Percentiles rank a stretch among this genome's conserved stretches.
Evolutionary conservation across 2,329 filamentous ascomycete genomes (phyloP).

Genomic region (Apiospora koreana): DNA sequence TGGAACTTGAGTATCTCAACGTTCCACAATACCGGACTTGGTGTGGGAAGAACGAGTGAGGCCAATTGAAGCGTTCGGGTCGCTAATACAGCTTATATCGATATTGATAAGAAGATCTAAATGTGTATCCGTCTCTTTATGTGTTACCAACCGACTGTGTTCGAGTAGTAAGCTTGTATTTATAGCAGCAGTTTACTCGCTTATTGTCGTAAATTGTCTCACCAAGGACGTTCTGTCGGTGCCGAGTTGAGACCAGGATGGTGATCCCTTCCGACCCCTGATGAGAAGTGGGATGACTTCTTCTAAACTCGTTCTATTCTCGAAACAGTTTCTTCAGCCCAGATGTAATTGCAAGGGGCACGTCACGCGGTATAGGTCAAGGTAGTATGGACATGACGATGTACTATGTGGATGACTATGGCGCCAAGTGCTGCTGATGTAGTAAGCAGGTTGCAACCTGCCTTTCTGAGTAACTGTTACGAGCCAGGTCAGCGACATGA

Average conservation of each 20-base stretch:
- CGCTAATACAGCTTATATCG: neutral
- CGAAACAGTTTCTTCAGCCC: neutral
- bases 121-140: neutral
- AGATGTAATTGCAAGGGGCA: neutral
- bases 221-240: neutral
- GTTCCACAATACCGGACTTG: neutral
- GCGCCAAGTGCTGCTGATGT: neutral
- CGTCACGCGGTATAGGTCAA: neutral
- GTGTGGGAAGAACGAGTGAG: neutral
- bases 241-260: neutral
- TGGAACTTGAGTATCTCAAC: neutral
- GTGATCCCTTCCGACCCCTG: neutral
- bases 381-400: neutral
- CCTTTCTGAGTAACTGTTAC: neutral
- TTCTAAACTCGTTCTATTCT: neutral
- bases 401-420: neutral
- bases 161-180: neutral
- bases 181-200: neutral
- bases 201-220: neutral
- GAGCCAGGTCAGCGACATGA: neutral
- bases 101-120: neutral
- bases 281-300: neutral
- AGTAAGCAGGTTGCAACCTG: neutral
- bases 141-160: neutral
- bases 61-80: neutral